Base-by-base conservation (phyloP, 2,329 filamentous ascomycete species). In the Thielaviopsis punctulata region DNA sequence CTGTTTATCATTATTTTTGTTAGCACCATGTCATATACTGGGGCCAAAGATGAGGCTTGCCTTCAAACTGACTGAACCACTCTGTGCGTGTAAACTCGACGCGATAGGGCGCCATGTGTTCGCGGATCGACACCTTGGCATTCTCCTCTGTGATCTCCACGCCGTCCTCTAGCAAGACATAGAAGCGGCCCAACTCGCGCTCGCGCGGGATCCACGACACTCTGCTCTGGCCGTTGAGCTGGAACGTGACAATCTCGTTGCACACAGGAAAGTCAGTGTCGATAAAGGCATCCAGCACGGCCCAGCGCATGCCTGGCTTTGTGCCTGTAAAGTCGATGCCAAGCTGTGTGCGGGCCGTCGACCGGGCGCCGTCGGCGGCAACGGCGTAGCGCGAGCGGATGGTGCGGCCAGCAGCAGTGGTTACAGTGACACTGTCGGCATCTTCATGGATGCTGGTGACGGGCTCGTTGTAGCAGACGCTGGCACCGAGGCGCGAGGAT, bases 341-440 rank as follows among this genome's bases (percentile, higher is more conserved):
- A 1, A 71, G 61, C 0, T 61, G 55, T 2, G 57, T 60, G 6
- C 74, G 69, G 2, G 77, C 66, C 2, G 63, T 66, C 0, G 71
- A 75, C 18, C 69, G 68, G 0, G 72, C 69, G 1, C 75, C 74
- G 41, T 78, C 75, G 5, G 73, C 73, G 1, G 72, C 74, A 2
- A 75, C 65, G 3, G 68, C 66, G 51, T 72, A 78, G 21, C 59
- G 62, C 55, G 63, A 64, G 24, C 57, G 59, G 2, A 70, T 56
- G 2, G 33, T 62, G 22, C 62, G 63, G 1, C 65, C 66, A 0
- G 59, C 58, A 4, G 56, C 55, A 1, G 67, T 68, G 6, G 55
- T 57, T 21, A 52, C 23, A 22, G 51, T 48, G 12, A 66, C 64
- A 12, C 55, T 52, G 19, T 55, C 47, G 15, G 56, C 55, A 6